Base-by-base conservation (phyloP, 768 basidiomycete species). In the Exidia glandulosa region DNA sequence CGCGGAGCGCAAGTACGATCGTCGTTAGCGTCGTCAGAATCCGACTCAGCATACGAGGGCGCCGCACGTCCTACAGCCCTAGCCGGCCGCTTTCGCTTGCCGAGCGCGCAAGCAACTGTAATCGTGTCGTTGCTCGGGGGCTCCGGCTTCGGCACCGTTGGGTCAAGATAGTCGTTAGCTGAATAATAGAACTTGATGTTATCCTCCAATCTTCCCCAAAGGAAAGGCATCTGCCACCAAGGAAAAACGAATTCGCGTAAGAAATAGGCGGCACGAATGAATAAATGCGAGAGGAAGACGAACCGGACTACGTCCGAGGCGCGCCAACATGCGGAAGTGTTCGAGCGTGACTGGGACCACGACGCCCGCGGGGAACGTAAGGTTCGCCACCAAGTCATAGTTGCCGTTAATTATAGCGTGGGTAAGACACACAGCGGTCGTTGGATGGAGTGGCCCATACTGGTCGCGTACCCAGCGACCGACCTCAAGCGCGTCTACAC, bases 361-460 rank as follows among this genome's bases (percentile, higher is more conserved):
- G 47, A 14, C n/a, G 16, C 32, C 6, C 34, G n/a, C 55, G 34
- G 3, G 30, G 27, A 45, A 41, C 27, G 23, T 32, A 57, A n/a
- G 2, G 32, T 34, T 29, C 30, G 31, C 25, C 29, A 27, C 56
- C 60, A 66, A 16, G 12, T 37, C 58, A 50, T 47, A 47, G 61
- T 83, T 84, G 50, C 81, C 79, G 69, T 90, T 90, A 59, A 87
- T 74, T 41, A 89, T 74, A 33, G 86, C 86, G 69, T 90, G 88
- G 3, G 80, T 81, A 77, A 89, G 79, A 70, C 86, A 87, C 27
- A 81, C 71, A 31, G 88, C 85, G 32, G 84, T 81, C 57, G 85
- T 73, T 37, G 75, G 73, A 67, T 84, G 83, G 58, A 70, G 77
- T 34, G 77, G 63, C 25, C 84, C 85, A 66, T 79, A 88, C 54